Conservation (phyloP, 768 basidiomycete genomes). For the Gelatoporia subvermispora region DNA sequence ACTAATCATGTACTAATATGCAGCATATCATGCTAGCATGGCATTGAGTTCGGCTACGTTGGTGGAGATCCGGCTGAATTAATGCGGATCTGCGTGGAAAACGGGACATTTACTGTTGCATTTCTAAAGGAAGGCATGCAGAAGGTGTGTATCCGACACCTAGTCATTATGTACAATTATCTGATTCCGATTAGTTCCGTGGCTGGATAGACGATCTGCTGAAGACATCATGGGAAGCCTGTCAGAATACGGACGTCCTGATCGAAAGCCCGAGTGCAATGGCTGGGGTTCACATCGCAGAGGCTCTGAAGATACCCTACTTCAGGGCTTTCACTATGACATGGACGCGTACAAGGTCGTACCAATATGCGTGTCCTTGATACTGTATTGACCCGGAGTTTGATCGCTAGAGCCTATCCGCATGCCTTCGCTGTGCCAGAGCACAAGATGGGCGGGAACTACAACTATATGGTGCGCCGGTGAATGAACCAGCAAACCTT, state of each 20-base stretch:
- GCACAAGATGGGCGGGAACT: constrained; percentile 94
- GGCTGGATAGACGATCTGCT: constrained; percentile 97
- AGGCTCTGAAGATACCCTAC: constrained; percentile 89
- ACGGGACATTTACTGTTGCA: constrained; percentile 94
- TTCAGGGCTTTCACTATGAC: constrained; percentile 97
- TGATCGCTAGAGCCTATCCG: constrained; percentile 70
- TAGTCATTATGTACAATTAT: not conserved
- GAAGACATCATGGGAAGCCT: constrained; percentile 93
- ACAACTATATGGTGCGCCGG: constrained; percentile 89
- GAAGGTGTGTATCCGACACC: constrained; percentile 49
- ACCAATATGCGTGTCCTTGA: not conserved
- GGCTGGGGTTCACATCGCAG: constrained; percentile 96
- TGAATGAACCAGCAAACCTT: not conserved
- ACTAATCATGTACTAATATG: constrained; percentile 1
- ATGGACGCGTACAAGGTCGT: constrained; percentile 84
- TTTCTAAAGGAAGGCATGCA: constrained; percentile 88
- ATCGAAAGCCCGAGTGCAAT: constrained; percentile 96
- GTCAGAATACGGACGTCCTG: constrained; percentile 89
- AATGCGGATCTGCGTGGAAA: constrained; percentile 97
- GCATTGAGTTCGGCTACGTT: constrained; percentile 92
- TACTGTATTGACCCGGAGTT: not conserved
- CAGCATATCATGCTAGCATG: constrained; percentile 55
- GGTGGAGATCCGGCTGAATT: constrained; percentile 97
- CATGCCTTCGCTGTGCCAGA: constrained; percentile 98
- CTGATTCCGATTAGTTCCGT: constrained; percentile 60